phyloP scores from a whole-genome alignment of 306 rosid species.

The Lupinus albus region DNA sequence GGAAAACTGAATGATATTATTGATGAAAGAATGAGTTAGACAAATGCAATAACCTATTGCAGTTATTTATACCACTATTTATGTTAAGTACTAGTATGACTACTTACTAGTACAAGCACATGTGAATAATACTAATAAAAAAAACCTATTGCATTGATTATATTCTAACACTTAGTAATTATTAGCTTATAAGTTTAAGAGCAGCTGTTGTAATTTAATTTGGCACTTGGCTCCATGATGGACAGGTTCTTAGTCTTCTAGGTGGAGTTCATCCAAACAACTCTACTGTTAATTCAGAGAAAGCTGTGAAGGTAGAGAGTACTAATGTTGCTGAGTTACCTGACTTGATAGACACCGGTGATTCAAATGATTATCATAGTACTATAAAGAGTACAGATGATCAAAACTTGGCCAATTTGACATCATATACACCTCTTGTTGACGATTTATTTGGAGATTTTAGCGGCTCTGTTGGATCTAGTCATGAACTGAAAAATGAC shows the following conservation, averaged over 20 bases:
- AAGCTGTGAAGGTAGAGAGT: slow-evolving; percentile 49
- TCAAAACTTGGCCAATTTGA: slow-evolving; percentile 49
- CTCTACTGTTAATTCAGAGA: slow-evolving; percentile 53
- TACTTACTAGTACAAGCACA: neutral
- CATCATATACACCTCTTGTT: slow-evolving; percentile 59
- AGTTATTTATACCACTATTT: neutral
- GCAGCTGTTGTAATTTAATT: slow-evolving; percentile 24
- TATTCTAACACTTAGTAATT: neutral
- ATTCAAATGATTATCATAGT: slow-evolving; percentile 53
- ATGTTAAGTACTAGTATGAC: neutral
- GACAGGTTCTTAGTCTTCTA: slow-evolving; percentile 78
- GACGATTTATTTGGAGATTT: slow-evolving; percentile 90
- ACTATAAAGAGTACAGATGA: slow-evolving; percentile 47
- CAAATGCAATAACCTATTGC: neutral
- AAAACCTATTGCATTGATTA: no score
- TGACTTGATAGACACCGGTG: slow-evolving; percentile 82
- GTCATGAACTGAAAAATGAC: slow-evolving; percentile 57
- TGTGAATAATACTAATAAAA: neutral
- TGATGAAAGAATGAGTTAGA: neutral
- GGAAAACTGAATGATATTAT: neutral
- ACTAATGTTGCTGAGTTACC: slow-evolving; percentile 63
- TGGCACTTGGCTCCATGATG: slow-evolving; percentile 33
- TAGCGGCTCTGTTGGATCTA: slow-evolving; percentile 46
- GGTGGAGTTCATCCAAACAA: slow-evolving; percentile 67
- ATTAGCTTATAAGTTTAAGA: slow-evolving; percentile 20